A percentile compares a stretch with the other conserved stretches of the same genome.
These are phyloP conservation scores for Castanopsis chinensis DNA, from an alignment of 306 rosid genomes.

Conservation along the genomic window DNA sequence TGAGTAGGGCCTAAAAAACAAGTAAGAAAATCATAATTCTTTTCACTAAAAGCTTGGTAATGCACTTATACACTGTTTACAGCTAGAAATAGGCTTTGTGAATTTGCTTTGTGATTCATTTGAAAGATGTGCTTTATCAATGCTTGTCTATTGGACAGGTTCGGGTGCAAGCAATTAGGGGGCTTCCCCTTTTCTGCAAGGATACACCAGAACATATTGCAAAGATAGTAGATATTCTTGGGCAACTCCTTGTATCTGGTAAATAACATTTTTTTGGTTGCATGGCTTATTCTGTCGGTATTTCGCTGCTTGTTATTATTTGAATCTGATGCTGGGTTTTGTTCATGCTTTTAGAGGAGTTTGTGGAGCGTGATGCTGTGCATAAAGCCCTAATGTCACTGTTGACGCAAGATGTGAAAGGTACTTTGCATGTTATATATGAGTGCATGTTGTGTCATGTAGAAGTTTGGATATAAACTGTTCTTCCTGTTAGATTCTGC, in stretches of 20 bases:
- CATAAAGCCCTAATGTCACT: slow-evolving; percentile 96
- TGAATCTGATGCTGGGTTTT: slow-evolving; percentile 31
- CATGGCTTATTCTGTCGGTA: neutral
- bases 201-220: slow-evolving; percentile 90
- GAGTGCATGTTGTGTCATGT: neutral
- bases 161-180: slow-evolving; percentile 98
- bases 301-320: neutral
- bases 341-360: slow-evolving; percentile 65
- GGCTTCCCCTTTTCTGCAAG: slow-evolving; percentile 96
- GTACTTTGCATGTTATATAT: slow-evolving; percentile 32
- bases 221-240: slow-evolving; percentile 92
- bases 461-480: neutral
- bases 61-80: too few relatives aligned
- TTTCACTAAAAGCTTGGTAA: too few relatives aligned
- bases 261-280: slow-evolving; percentile 10
- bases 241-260: slow-evolving; percentile 85
- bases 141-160: slow-evolving; percentile 46
- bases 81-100: neutral
- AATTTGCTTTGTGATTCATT: slow-evolving; percentile 2
- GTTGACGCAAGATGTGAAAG: slow-evolving; percentile 94
- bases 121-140: neutral
- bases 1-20: too few relatives aligned
- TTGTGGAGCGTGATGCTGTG: slow-evolving; percentile 98
- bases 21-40: too few relatives aligned
- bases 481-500: neutral